These are phyloP conservation scores for Trichoderma cornu-damae DNA, from an alignment of 2,329 filamentous ascomycete species.

Conservation along the genomic window DNA sequence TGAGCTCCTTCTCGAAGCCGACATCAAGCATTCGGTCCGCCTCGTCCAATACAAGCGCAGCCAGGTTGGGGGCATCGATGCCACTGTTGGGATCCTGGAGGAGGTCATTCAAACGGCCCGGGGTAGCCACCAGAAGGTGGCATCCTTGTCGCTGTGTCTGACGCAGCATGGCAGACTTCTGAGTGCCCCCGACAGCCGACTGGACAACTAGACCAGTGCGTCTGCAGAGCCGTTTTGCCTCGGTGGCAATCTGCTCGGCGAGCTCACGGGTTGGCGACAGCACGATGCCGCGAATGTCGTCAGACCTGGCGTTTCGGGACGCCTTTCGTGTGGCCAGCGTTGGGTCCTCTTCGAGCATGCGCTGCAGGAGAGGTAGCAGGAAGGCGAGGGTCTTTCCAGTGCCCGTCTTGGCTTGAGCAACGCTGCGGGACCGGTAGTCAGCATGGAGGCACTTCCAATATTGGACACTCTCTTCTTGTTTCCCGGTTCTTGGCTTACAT, in stretches of 20 bases:
- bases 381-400: slow-evolving; percentile 97
- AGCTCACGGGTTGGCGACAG: slow-evolving; percentile 77
- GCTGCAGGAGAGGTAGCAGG: slow-evolving; percentile 77
- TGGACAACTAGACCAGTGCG: slow-evolving; percentile 63
- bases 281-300: slow-evolving; percentile 64
- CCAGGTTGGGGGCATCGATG: slow-evolving; percentile 72
- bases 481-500: slow-evolving; percentile 63
- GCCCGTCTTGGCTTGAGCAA: slow-evolving; percentile 94
- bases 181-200: slow-evolving; percentile 87
- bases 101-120: slow-evolving; percentile 80
- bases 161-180: slow-evolving; percentile 63
- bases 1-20: slow-evolving; percentile 66
- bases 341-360: slow-evolving; percentile 62
- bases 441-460: background rate
- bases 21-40: slow-evolving; percentile 98
- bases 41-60: slow-evolving; percentile 92
- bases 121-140: slow-evolving; percentile 85
- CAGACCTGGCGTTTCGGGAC: slow-evolving; percentile 36
- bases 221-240: slow-evolving; percentile 63
- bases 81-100: slow-evolving; percentile 59
- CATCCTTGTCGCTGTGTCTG: slow-evolving; percentile 70
- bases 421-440: slow-evolving; percentile 43
- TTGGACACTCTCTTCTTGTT: background rate
- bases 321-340: slow-evolving; percentile 48
- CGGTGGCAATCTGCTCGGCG: slow-evolving; percentile 72